Evolutionary conservation across 257 asterid genomes (phyloP).

Genomic region (Penstemon eatonii): DNA sequence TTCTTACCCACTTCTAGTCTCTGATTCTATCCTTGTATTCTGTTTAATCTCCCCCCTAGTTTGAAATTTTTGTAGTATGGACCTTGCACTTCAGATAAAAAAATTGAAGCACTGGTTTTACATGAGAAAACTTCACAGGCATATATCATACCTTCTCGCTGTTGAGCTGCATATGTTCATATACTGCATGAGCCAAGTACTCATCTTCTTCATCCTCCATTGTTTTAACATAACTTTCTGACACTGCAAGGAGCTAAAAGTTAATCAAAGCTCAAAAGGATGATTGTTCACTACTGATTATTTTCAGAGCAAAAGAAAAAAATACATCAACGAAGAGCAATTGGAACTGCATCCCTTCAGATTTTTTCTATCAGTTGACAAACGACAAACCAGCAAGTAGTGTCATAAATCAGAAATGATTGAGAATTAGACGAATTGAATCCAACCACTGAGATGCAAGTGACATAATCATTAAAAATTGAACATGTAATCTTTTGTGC

Average conservation of each 20-base stretch:
- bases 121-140: conserved; percentile 20
- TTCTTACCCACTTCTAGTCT: no score
- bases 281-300: conserved; percentile 6
- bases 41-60: background rate
- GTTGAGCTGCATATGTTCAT: conserved; percentile 78
- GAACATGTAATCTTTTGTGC: conserved; percentile 5
- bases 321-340: conserved; percentile 15
- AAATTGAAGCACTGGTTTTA: conserved; percentile 17
- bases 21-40: no score
- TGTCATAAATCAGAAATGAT: background rate
- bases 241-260: conserved; percentile 47
- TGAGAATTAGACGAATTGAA: background rate
- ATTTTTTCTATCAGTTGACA: conserved; percentile 1
- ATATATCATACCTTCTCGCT: conserved; percentile 54
- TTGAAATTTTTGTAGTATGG: conserved; percentile 16
- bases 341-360: conserved; percentile 22
- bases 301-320: conserved; percentile 3
- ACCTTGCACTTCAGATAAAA: background rate
- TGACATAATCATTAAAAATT: background rate
- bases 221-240: conserved; percentile 33
- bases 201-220: conserved; percentile 98
- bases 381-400: background rate
- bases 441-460: conserved; percentile 6
- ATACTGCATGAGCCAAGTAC: conserved; percentile 71
- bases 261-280: conserved; percentile 37